Evolutionary conservation across 768 basidiomycete genomes (phyloP), one percentile per base, ranked within the genome.

Genomic region (Mycena polygramma): DNA sequence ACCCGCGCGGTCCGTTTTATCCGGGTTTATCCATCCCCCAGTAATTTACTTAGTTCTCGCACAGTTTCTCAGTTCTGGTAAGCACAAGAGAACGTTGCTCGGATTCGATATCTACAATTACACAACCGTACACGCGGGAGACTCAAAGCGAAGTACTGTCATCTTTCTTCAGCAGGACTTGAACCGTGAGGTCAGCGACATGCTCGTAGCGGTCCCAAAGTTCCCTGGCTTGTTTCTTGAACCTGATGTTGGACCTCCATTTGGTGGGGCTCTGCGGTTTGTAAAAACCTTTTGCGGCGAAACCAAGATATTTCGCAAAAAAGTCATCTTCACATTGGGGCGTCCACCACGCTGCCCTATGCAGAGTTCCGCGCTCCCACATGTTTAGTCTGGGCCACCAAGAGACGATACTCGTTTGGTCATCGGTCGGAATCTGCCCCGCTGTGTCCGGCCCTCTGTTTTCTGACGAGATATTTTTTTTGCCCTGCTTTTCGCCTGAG

Each of bases 321-420:
- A 46, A 58, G 8, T 58, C 57, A 9, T 30, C 17, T n/a, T 58
- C 57, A 22, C 57, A 58, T 45, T 58, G 57, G 8, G 41, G 57
- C 8, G 57, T 58, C 54, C 54, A 8, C 26, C 37, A 57, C n/a
- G 6, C 36, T n/a, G 2, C 17, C 54, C n/a, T n/a, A 57, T 22
- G 36, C 22, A 58, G 57, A 58, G 14, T 43, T 26, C 57, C 57
- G 41, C 57, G 57, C 24, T n/a, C 57, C 57, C 57, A 58, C 8
- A 41, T 41, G 26, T 15, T 43, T 43, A 41, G 57, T 43, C 26
- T 58, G 11, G 57, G 39, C 57, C 57, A 58, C 57, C 57, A 58
- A 6, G 41, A 58, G 43, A 60, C 58, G 45, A 20, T n/a, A 22
- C 30, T 8, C 20, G 59, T 39, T 19, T 61, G 48, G 9, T 61